A percentile compares a stretch with the other conserved stretches of the same genome.
phyloP scores from a whole-genome alignment of 1,284 basidiomycete species.

The Ceratobasidium sp. region DNA sequence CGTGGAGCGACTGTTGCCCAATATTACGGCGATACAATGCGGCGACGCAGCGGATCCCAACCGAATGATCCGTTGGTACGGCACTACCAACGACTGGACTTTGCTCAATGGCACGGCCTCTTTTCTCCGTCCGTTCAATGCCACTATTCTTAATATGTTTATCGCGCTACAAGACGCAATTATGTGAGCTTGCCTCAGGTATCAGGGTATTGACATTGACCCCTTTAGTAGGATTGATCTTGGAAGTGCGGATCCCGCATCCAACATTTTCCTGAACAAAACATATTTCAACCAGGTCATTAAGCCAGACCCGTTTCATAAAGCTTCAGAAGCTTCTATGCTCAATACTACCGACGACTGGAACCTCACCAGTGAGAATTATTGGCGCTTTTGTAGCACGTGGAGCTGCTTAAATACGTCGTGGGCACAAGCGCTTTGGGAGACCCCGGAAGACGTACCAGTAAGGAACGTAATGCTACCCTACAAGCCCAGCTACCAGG shows the following conservation, averaged over 20 bases:
- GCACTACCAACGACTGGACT: background rate
- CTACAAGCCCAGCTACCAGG: no score
- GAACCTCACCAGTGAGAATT: background rate
- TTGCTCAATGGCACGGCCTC: no score
- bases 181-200: no score
- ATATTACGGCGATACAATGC: background rate
- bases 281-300: slow-evolving; percentile 15
- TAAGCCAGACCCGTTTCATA: background rate
- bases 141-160: slow-evolving; percentile 6
- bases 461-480: no score
- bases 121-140: background rate
- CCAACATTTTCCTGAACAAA: slow-evolving; percentile 18
- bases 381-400: slow-evolving; percentile 10
- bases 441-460: no score
- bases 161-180: slow-evolving; percentile 1
- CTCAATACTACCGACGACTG: background rate
- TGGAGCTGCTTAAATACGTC: slow-evolving; percentile 19
- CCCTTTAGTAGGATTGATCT: slow-evolving; percentile 1
- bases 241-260: background rate
- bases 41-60: background rate
- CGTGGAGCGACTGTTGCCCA: background rate
- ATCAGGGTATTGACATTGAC: background rate
- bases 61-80: background rate
- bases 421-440: no score
- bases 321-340: background rate